phyloP scores from a whole-genome alignment of 2,329 filamentous ascomycete genomes.

The Claviceps maximensis region DNA sequence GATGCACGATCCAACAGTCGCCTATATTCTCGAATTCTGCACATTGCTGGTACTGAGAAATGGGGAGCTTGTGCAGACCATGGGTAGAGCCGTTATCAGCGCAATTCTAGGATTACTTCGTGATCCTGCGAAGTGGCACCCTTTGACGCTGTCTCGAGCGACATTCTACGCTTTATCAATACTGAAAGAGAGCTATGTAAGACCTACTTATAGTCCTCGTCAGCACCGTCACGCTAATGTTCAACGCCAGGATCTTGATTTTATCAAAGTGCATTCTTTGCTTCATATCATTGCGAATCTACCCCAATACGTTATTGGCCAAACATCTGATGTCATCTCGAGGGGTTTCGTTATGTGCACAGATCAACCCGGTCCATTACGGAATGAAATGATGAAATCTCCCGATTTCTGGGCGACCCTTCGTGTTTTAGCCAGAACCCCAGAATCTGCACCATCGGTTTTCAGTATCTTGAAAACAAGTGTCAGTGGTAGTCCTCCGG shows the following conservation, averaged over 20 bases:
- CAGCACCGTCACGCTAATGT: slow-evolving; percentile 10
- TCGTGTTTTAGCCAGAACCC: slow-evolving; percentile 55
- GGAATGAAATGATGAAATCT: slow-evolving; percentile 88
- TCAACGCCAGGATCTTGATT: slow-evolving; percentile 60
- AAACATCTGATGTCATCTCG: slow-evolving; percentile 61
- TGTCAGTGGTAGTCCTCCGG: slow-evolving; percentile 58
- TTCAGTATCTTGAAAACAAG: slow-evolving; percentile 80
- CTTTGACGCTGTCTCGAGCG: slow-evolving; percentile 69
- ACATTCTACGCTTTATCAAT: slow-evolving; percentile 78
- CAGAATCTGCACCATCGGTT: slow-evolving; percentile 60
- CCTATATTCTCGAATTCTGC: slow-evolving; percentile 84
- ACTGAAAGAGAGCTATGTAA: slow-evolving; percentile 72
- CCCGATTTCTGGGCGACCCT: slow-evolving; percentile 95
- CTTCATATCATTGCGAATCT: slow-evolving; percentile 86
- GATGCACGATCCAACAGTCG: slow-evolving; percentile 70
- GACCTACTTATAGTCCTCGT: slow-evolving; percentile 17
- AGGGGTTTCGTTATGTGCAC: slow-evolving; percentile 73
- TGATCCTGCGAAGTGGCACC: slow-evolving; percentile 66
- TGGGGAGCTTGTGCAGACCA: slow-evolving; percentile 51
- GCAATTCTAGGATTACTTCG: slow-evolving; percentile 70
- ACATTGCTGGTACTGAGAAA: slow-evolving; percentile 72
- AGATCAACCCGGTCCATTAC: slow-evolving; percentile 59
- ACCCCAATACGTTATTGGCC: slow-evolving; percentile 61
- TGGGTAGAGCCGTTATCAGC: slow-evolving; percentile 71
- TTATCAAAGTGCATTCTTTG: slow-evolving; percentile 80